Evolutionary conservation across 2,329 filamentous ascomycete genomes (phyloP), one percentile per base, ranked within the genome.

Genomic region (Fusarium agapanthi): DNA sequence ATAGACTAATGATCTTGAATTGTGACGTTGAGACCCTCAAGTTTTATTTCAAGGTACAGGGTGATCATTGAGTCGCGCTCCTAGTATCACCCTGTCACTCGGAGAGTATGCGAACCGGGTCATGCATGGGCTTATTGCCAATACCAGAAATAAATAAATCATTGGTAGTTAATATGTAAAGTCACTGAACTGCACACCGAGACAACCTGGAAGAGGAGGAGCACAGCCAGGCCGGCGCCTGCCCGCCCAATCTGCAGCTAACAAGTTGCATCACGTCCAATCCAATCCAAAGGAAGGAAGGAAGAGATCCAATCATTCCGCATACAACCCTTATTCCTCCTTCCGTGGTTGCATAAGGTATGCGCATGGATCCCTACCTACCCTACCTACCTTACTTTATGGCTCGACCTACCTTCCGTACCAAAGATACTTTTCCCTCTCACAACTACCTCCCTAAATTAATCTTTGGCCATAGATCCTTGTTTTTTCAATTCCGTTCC

Each of bases 161-260:
- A 54, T 40, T 54, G 34, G 34, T 35, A 35, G 28, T 32, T 35
- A 35, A 35, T 32, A 47, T 47, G 26, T 11, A 22, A 8, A 34
- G 28, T 30, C 38, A 32, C 15, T 34, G 30, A 50, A 34, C 30
- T 34, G 14, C 40, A 37, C 30, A 35, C 41, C 44, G n/a, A 69
- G 61, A 56, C 48, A 37, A 58, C 44, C 26, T 47, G 20, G 47
- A 47, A 30, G 48, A n/a, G 24, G 16, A 47, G 66, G 45, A 64
- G 61, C 60, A 61, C 34, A 67, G 73, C 74, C 72, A 72, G 68
- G 62, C 61, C 51, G 54, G 63, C 66, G 66, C 63, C 70, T 72
- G 56, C 53, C 45, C 57, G 58, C 63, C 60, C 71, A 65, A 45
- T 72, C 64, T 71, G 61, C 67, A 68, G 62, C 44, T 38, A 69